Conservation (phyloP, 192 early-diverging fungal genomes). For the Fimicolochytrium jonesii region DNA sequence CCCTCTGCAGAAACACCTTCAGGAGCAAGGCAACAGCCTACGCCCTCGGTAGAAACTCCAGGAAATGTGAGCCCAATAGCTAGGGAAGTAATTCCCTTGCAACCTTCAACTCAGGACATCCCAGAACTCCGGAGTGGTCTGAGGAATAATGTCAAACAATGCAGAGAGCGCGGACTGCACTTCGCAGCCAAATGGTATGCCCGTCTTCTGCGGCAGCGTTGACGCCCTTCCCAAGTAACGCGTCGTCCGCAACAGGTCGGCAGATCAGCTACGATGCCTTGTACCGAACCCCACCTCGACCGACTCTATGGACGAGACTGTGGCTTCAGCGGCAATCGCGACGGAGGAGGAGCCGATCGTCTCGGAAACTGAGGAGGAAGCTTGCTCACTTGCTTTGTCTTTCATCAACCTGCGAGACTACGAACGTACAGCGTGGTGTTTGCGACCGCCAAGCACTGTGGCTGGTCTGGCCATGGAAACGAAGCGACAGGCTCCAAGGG, state of each 20-base stretch:
- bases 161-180: slow-evolving; percentile 7
- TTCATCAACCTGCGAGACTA: slow-evolving; percentile 39
- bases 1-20: too few species aligned
- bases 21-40: too few species aligned
- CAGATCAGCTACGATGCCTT: slow-evolving; percentile 5
- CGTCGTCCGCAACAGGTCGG: background rate
- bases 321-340: background rate
- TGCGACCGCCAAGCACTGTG: background rate
- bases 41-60: too few species aligned
- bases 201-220: too few species aligned
- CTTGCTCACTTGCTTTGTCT: slow-evolving; percentile 26
- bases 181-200: slow-evolving; percentile 18
- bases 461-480: too few species aligned
- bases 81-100: too few species aligned
- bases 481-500: slow-evolving; percentile 34
- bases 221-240: background rate
- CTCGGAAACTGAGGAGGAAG: slow-evolving; percentile 8
- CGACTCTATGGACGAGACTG: background rate
- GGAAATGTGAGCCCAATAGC: too few species aligned
- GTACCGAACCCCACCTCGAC: background rate
- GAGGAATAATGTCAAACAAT: background rate
- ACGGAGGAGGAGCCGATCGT: background rate
- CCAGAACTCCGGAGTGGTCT: slow-evolving; percentile 1
- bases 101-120: too few species aligned
- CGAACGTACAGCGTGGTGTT: slow-evolving; percentile 24